phyloP scores from a whole-genome alignment of 2,329 filamentous ascomycete genomes.

The Fusarium sp. region DNA sequence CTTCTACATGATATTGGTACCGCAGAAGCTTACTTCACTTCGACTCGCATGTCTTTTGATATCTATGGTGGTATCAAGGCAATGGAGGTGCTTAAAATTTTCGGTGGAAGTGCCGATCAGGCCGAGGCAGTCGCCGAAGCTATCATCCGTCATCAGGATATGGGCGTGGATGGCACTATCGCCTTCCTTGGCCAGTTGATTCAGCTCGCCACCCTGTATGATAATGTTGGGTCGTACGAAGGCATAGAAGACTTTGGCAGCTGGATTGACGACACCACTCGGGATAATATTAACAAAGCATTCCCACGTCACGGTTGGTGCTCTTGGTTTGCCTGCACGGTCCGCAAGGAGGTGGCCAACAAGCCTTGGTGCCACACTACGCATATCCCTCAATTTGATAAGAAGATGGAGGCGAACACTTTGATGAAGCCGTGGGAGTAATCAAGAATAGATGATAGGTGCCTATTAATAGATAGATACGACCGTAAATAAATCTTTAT shows the following conservation, averaged over 20 bases:
- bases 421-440: slow-evolving; percentile 63
- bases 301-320: slow-evolving; percentile 76
- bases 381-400: slow-evolving; percentile 69
- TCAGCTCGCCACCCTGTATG: slow-evolving; percentile 58
- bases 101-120: slow-evolving; percentile 7
- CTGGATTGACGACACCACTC: slow-evolving; percentile 67
- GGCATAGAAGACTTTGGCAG: slow-evolving; percentile 57
- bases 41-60: slow-evolving; percentile 18
- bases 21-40: slow-evolving; percentile 9
- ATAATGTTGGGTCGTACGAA: slow-evolving; percentile 74
- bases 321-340: slow-evolving; percentile 73
- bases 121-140: slow-evolving; percentile 18
- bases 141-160: slow-evolving; percentile 17
- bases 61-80: slow-evolving; percentile 19
- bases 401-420: slow-evolving; percentile 68
- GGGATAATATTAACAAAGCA: slow-evolving; percentile 54
- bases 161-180: slow-evolving; percentile 14
- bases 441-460: too few species aligned
- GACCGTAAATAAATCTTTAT: too few species aligned
- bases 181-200: slow-evolving; percentile 18
- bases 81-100: slow-evolving; percentile 6
- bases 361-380: slow-evolving; percentile 83
- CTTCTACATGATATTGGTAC: slow-evolving; percentile 75
- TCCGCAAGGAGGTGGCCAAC: slow-evolving; percentile 70
- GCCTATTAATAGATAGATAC: too few species aligned